phyloP scores from a whole-genome alignment of 148 eudicot species.

The Mesembryanthemum crystallinum region DNA sequence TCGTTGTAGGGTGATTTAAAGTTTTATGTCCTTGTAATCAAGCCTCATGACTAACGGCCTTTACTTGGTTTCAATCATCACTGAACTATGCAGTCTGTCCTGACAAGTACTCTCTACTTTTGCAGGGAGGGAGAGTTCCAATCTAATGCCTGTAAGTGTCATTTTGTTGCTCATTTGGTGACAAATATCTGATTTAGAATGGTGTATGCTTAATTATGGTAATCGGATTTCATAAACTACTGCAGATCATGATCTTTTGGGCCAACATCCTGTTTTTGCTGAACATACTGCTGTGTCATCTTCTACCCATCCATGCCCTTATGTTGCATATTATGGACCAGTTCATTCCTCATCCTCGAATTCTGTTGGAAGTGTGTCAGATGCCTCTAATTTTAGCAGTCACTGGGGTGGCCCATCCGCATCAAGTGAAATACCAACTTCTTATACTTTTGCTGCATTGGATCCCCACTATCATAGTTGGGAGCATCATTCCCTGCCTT shows the following conservation, averaged over 20 bases:
- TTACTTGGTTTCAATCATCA: not conserved
- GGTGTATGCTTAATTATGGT: conserved; percentile 3
- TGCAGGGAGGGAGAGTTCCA: conserved; percentile 77
- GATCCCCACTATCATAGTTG: conserved; percentile 67
- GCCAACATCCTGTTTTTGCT: conserved; percentile 68
- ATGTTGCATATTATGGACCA: conserved; percentile 76
- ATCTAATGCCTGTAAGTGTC: conserved; percentile 66
- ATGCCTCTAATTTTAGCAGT: conserved; percentile 57
- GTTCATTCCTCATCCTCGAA: conserved; percentile 61
- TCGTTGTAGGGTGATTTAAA: not conserved
- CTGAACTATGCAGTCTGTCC: not conserved
- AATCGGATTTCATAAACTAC: conserved; percentile 9
- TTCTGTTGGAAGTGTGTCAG: conserved; percentile 49
- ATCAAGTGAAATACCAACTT: conserved; percentile 53
- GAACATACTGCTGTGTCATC: conserved; percentile 80
- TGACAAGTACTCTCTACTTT: conserved; percentile 24
- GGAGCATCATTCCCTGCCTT: conserved; percentile 62
- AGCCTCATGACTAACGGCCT: not conserved
- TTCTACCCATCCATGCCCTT: conserved; percentile 75
- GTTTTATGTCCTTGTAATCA: not conserved
- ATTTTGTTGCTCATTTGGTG: conserved; percentile 1
- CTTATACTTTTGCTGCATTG: conserved; percentile 67
- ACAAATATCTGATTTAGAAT: not conserved
- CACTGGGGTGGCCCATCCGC: conserved; percentile 75
- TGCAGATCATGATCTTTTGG: conserved; percentile 82